These are phyloP conservation scores for Diplogelasinospora grovesii DNA, from an alignment of 495 filamentous ascomycete genomes.

Conservation along the genomic window DNA sequence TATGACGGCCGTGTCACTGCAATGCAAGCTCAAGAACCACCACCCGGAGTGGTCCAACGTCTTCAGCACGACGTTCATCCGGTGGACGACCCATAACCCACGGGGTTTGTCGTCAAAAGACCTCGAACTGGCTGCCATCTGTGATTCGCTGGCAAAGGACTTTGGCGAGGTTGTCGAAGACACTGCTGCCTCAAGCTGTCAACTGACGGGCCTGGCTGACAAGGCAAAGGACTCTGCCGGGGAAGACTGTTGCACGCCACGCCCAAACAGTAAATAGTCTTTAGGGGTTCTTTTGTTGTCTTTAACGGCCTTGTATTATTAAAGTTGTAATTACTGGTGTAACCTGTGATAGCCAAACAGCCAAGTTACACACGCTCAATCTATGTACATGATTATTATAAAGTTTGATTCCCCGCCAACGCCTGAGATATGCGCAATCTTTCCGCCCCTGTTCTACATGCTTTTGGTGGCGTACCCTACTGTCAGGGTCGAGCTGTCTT, in stretches of 20 bases:
- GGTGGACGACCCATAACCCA: conserved; percentile 71
- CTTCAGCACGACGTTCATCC: conserved; percentile 54
- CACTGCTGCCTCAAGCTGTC: not conserved
- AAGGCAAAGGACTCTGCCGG: conserved; percentile 19
- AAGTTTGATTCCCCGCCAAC: no score
- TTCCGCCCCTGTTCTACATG: no score
- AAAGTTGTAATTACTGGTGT: no score
- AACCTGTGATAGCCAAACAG: no score
- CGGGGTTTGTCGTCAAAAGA: conserved; percentile 66
- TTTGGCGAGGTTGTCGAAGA: conserved; percentile 41
- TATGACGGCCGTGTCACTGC: conserved; percentile 51
- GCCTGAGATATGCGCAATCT: no score
- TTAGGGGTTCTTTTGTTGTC: no score
- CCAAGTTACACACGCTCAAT: no score
- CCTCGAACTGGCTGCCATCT: conserved; percentile 55
- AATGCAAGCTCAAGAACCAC: conserved; percentile 51
- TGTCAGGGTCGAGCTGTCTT: no score
- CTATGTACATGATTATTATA: no score
- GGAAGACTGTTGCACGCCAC: conserved; percentile 39
- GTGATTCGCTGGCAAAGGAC: conserved; percentile 51
- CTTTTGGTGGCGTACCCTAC: no score
- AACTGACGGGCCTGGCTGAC: conserved; percentile 26
- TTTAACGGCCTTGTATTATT: no score
- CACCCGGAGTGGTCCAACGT: conserved; percentile 63
- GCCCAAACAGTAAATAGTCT: conserved; percentile 6